Conservation (phyloP, 768 basidiomycete genomes). For the Russula brevipes region DNA sequence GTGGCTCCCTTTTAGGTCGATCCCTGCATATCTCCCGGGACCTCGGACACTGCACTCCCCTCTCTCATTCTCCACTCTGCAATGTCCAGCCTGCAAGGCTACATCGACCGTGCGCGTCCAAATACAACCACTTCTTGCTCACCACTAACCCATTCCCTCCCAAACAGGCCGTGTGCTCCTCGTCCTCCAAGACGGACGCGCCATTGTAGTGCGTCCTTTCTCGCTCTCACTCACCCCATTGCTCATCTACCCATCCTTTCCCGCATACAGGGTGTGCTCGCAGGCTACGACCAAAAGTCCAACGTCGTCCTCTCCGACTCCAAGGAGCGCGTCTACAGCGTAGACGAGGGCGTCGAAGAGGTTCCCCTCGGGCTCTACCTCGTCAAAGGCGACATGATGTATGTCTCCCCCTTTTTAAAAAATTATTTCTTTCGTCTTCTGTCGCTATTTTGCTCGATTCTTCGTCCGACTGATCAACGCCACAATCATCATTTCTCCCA, state of each 20-base stretch:
- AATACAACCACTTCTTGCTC: neutral
- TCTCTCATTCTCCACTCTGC: neutral
- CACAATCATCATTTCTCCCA: slow-evolving; percentile 25
- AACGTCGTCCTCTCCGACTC: slow-evolving; percentile 94
- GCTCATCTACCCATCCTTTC: neutral
- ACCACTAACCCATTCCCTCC: neutral
- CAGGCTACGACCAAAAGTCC: slow-evolving; percentile 91
- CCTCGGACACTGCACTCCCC: slow-evolving; percentile 8
- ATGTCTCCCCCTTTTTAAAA: slow-evolving; percentile 34
- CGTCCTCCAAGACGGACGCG: slow-evolving; percentile 92
- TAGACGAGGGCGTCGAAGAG: slow-evolving; percentile 91
- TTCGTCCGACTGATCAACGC: no score
- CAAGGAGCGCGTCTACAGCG: slow-evolving; percentile 87
- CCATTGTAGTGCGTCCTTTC: slow-evolving; percentile 63
- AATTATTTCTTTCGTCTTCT: neutral
- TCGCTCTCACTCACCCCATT: neutral
- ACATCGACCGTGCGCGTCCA: slow-evolving; percentile 68
- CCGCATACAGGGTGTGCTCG: slow-evolving; percentile 67
- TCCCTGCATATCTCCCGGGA: neutral
- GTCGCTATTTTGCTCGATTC: no score
- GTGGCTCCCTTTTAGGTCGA: neutral
- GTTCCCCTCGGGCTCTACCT: slow-evolving; percentile 92
- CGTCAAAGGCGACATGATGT: slow-evolving; percentile 99
- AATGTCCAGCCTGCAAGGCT: slow-evolving; percentile 89
- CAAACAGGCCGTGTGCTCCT: slow-evolving; percentile 78